A percentile compares a stretch with the other conserved stretches of the same genome.
Conservation (phyloP, 2,329 filamentous ascomycete species). For the Madurella mycetomatis region DNA sequence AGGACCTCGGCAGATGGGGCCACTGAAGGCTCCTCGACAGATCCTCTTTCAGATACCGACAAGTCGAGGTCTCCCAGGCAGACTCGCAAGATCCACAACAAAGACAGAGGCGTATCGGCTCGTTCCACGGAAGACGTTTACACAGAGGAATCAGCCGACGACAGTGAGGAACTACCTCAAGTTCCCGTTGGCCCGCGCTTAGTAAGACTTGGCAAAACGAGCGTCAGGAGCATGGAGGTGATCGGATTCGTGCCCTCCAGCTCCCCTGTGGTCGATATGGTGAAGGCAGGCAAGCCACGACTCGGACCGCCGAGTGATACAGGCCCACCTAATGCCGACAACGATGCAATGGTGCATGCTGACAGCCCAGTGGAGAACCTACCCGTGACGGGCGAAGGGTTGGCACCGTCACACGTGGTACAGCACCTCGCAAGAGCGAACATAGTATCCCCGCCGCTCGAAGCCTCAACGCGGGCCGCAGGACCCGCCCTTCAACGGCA, state of each 20-base stretch:
- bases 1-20: no score
- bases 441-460: no score
- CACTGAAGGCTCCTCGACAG: neutral
- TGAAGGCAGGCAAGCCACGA: neutral
- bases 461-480: neutral
- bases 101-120: neutral
- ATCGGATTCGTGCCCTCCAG: slow-evolving; percentile 35
- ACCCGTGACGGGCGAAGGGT: no score
- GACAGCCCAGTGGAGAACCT: no score
- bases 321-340: neutral
- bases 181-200: slow-evolving; percentile 33
- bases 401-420: no score
- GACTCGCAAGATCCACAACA: neutral
- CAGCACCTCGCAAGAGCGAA: no score
- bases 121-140: neutral
- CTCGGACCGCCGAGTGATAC: neutral
- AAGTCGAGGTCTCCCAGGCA: neutral
- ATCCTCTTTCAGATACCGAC: neutral
- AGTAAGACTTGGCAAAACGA: slow-evolving; percentile 38
- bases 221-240: slow-evolving; percentile 45
- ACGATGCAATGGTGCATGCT: neutral
- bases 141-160: neutral
- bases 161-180: slow-evolving; percentile 19
- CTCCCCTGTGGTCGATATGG: slow-evolving; percentile 8
- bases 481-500: slow-evolving; percentile 1